Base-by-base conservation (phyloP, 495 filamentous ascomycete species). In the Apodospora peruviana region DNA sequence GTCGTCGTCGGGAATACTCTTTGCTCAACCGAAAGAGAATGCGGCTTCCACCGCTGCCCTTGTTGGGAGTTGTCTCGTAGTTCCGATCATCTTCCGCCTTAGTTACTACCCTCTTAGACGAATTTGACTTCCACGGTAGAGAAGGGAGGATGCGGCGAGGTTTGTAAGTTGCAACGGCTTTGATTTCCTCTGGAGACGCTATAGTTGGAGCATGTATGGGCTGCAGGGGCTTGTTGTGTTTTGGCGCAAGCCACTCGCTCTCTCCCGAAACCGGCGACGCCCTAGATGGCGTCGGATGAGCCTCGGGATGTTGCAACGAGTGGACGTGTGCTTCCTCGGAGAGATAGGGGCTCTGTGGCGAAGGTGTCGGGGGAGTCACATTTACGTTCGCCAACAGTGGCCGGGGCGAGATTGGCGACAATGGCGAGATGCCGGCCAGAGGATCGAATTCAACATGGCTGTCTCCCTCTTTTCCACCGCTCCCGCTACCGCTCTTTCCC, bases 241-340 rank as follows among this genome's bases (percentile, higher is more conserved):
- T 56, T 8, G 55, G 55, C 16, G 58, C 17, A 2, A 55, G 45
- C 50, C 58, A 54, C 24, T 57, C 60, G 12, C 35, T 37, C 5
- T 53, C 48, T n/a, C 37, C 38, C 20, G 48, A 43, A 1, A n/a
- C 18, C 27, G 20, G 24, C 16, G n/a, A 47, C 40, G 0, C 36
- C 24, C 10, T 38, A 17, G 17, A 29, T 16, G 20, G 43, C 24
- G 17, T 43, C 21, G 19, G 18, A 2, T 22, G 39, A 11, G n/a
- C 18, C 18, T 38, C 27, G 12, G 58, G 60, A 5, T 57, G 46
- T 16, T 67, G 62, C 2, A 66, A 48, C 8, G 63, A 63, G 16
- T 61, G 56, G 8, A 75, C 68, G 48, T 68, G 68, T 1, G 59
- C 57, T 21, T 61, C 54, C 39, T 72, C 70, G 18, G 64, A 59